Base-by-base conservation (phyloP, 768 basidiomycete species). In the Rhizopogon rudus region DNA sequence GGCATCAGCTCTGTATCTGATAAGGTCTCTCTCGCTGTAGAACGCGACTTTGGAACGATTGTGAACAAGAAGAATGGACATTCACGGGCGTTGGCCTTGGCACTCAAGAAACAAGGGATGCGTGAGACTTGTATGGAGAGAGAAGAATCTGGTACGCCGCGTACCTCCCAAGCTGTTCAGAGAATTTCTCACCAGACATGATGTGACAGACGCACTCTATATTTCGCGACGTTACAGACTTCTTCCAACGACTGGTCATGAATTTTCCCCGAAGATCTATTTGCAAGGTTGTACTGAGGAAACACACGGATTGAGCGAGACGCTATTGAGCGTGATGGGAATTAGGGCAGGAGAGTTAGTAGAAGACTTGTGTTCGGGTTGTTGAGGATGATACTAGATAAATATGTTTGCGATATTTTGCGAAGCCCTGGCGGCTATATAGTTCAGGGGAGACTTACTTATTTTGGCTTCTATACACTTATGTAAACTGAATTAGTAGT, bases 281-380 rank as follows among this genome's bases (percentile, higher is more conserved):
- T 55, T 75, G 40, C 73, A 75, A 58, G 73, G 73, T 12, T 61
- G 68, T 51, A 66, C 67, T 33, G 72, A 75, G 57, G 65, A 67
- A 48, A 73, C 72, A 9, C 73, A 75, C 48, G 73, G 73, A 3
- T 60, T 75, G 49, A 69, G 68, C 44, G 73, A 82, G 56, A 79
- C 79, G 10, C 61, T 83, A 17, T 61, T 81, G 55, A 81, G 78
- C 55, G 73, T 77, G 14, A 48, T 76, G 8, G 71, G 74, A 20
- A 61, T 75, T 39, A 67, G 78, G 44, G 75, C 79, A 12, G 78
- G 77, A 41, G 75, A 79, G 60, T 72, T 79, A 6, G 67, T 78
- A 16, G 69, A 63, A 9, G 79, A 79, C 62, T 57, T 71, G 49
- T 60, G 62, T 46, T 35, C 37, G 13, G 42, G 54, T 45, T 14